phyloP scores from a whole-genome alignment of 23 red algal genomes.

The Gracilaria domingensis region DNA sequence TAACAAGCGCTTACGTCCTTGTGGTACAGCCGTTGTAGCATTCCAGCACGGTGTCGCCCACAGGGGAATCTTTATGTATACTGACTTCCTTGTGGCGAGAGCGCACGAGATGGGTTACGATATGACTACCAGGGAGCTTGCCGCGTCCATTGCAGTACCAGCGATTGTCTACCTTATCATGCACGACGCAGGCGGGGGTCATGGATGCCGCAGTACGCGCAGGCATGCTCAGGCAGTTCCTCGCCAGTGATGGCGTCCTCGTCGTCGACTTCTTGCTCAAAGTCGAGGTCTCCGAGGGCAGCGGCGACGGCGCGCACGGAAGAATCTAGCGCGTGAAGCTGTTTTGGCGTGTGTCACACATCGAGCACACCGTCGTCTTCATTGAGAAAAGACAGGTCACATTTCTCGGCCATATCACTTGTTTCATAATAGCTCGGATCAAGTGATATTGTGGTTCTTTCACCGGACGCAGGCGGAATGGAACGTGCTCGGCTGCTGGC shows the following conservation, averaged over 20 bases:
- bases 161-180: slow-evolving; percentile 78
- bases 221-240: slow-evolving; percentile 82
- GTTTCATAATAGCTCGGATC: slow-evolving; percentile 10
- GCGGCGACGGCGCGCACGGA: slow-evolving; percentile 54
- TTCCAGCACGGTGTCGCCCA: slow-evolving; percentile 92
- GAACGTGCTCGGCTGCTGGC: slow-evolving; percentile 97
- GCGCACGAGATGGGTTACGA: slow-evolving; percentile 92
- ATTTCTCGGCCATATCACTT: slow-evolving; percentile 59
- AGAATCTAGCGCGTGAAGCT: slow-evolving; percentile 53
- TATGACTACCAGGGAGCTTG: slow-evolving; percentile 82
- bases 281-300: slow-evolving; percentile 67
- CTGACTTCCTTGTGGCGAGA: slow-evolving; percentile 87
- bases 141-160: slow-evolving; percentile 94
- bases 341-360: slow-evolving; percentile 35
- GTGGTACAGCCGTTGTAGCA: slow-evolving; percentile 93
- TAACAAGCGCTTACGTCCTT: too few relatives aligned
- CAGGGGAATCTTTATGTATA: slow-evolving; percentile 79
- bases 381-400: slow-evolving; percentile 87
- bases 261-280: slow-evolving; percentile 83
- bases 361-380: slow-evolving; percentile 80
- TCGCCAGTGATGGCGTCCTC: slow-evolving; percentile 55
- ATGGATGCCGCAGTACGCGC: slow-evolving; percentile 94
- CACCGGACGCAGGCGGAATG: slow-evolving; percentile 97
- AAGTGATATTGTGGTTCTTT: slow-evolving; percentile 85
- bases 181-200: slow-evolving; percentile 88